Evolutionary conservation across 1,284 basidiomycete species (phyloP), one percentile per base, ranked within the genome.

Genomic region (Laetiporus sulphureus): DNA sequence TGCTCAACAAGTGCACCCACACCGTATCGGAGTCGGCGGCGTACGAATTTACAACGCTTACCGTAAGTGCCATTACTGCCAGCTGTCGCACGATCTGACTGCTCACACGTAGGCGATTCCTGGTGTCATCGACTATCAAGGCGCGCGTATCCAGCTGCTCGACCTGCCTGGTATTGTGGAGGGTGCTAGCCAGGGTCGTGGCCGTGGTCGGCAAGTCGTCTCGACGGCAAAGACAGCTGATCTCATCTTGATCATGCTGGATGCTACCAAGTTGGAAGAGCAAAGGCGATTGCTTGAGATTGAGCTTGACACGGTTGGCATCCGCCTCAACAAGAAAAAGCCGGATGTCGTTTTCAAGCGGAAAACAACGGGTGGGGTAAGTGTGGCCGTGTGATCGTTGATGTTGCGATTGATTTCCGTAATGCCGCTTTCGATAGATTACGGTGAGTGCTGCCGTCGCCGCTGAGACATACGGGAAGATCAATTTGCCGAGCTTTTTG

Each of bases 161-260:
- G 95, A 99, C 78, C 67, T 99, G 42, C 95, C 95, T 2, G 95
- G 95, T 66, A 99, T 99, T 58, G 92, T 98, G 18, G 94, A 98
- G 65, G 95, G 94, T 33, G 94, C 95, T 5, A 89, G 89, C 52
- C 87, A 91, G 73, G 88, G 91, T 51, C 79, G 92, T 52, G 95
- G 95, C 25, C 78, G 95, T 56, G 95, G 95, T 36, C 79, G 95
- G 50, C 95, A 99, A 66, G 95, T 99, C 21, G 92, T 99, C 13
- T 78, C 88, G 42, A 90, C 91, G 19, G 92, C 90, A 18, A 96
- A 97, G 68, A 99, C 95, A 1, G 93, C 95, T 2, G 95, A 99
- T 64, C 72, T 98, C 32, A 94, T 98, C 51, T 68, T 96, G 40
- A 77, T 98, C 53, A 93, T 97, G 89, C 75, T 95, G 39, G 95